Conservation (phyloP, 2,329 filamentous ascomycete genomes). For the Aspergillus pseudoterreus region DNA sequence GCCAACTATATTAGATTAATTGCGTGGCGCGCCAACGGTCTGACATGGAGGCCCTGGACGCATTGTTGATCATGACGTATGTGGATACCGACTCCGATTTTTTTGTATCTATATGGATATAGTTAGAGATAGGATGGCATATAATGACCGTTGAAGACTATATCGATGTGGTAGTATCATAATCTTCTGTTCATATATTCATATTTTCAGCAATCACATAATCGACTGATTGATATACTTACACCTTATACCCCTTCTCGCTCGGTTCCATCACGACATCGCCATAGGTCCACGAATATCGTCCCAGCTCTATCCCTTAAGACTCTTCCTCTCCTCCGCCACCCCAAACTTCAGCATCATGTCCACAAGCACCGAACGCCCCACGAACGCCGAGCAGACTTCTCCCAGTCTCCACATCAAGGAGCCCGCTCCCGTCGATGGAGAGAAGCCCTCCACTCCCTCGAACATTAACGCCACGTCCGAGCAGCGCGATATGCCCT, state of each 20-base stretch:
- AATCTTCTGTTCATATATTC: not conserved
- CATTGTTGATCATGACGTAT: not conserved
- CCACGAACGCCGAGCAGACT: constrained; percentile 14
- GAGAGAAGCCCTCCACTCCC: not conserved
- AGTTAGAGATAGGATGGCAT: not conserved
- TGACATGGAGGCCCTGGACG: not conserved
- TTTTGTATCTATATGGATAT: not conserved
- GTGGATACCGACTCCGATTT: not conserved
- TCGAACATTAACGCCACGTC: not conserved
- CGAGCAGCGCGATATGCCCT: constrained; percentile 22
- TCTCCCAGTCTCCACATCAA: constrained; percentile 20
- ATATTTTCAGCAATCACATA: not conserved
- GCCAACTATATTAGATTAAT: not conserved
- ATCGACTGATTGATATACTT: not conserved
- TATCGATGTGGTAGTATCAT: not conserved
- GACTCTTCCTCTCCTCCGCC: not conserved
- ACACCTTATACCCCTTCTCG: not conserved
- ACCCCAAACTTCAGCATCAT: not conserved
- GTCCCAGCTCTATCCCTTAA: constrained; percentile 1
- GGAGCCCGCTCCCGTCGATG: constrained; percentile 4
- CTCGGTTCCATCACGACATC: not conserved
- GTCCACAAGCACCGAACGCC: not conserved
- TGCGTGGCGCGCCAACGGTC: not conserved
- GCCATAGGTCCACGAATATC: not conserved
- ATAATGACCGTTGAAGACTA: not conserved